A percentile compares a stretch with the other conserved stretches of the same genome.
Conservation (phyloP, 2,329 filamentous ascomycete species). For the Colletotrichum sp. region DNA sequence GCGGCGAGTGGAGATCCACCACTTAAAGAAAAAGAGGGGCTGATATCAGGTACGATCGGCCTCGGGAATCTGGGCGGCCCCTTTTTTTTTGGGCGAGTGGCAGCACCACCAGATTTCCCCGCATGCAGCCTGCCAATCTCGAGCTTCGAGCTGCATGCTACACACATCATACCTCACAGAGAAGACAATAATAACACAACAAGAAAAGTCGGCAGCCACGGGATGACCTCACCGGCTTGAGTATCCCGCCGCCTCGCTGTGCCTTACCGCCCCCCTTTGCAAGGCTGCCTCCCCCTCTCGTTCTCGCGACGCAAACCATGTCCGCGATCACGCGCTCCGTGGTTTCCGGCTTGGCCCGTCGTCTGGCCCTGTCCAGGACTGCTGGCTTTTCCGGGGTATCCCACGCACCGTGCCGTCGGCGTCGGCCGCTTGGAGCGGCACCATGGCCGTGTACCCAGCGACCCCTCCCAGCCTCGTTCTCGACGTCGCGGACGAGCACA, state of each 20-base stretch:
- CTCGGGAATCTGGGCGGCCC: background rate
- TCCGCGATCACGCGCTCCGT: background rate
- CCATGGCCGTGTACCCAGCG: background rate
- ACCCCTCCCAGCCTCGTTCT: background rate
- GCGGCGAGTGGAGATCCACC: background rate
- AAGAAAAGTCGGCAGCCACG: background rate
- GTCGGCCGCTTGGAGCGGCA: background rate
- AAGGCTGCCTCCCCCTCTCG: background rate
- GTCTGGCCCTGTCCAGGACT: background rate
- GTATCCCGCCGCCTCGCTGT: background rate
- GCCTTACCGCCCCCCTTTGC: background rate
- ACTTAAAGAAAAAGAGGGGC: background rate
- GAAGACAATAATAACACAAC: background rate
- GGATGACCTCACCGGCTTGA: background rate
- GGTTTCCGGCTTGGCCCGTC: background rate
- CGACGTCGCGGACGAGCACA: constrained; percentile 5
- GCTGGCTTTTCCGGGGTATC: background rate
- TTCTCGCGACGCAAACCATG: constrained; percentile 6
- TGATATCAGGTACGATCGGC: background rate
- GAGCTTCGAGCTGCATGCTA: background rate
- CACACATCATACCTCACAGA: background rate
- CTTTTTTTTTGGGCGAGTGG: background rate
- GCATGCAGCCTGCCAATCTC: background rate
- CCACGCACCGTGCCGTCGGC: background rate
- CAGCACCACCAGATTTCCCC: background rate